Conservation (phyloP, 108 stramenopile species). For the Fistulifera solaris region DNA sequence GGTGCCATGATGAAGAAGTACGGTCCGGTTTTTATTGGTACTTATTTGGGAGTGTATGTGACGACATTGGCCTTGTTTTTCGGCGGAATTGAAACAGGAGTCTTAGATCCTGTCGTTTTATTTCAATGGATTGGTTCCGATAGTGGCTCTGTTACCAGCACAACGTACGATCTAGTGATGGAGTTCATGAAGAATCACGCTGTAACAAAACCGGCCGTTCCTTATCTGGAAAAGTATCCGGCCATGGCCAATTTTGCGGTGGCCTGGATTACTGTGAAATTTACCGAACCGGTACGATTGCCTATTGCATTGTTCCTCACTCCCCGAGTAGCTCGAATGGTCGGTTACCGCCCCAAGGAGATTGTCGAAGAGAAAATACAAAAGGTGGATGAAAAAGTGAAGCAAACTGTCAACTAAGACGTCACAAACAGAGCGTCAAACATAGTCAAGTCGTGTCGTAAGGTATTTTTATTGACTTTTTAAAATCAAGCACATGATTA, state of each 20-base stretch:
- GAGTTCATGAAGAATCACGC: conserved; percentile 51
- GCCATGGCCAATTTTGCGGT: conserved; percentile 79
- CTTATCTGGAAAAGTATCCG: conserved; percentile 61
- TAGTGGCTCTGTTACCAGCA: conserved; percentile 21
- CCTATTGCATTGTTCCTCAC: conserved; percentile 57
- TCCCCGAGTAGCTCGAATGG: conserved; percentile 36
- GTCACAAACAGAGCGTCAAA: too few relatives aligned
- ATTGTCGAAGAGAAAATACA: not conserved
- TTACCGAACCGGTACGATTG: conserved; percentile 88
- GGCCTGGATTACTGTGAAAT: conserved; percentile 89
- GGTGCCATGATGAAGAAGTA: conserved; percentile 41
- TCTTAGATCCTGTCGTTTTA: conserved; percentile 59
- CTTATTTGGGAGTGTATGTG: conserved; percentile 54
- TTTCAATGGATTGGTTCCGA: conserved; percentile 36
- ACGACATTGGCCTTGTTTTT: conserved; percentile 48
- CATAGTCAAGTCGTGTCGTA: too few relatives aligned
- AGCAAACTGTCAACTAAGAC: too few relatives aligned
- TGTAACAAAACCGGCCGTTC: conserved; percentile 47
- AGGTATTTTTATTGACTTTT: too few relatives aligned
- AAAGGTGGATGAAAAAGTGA: not conserved
- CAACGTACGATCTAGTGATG: conserved; percentile 47
- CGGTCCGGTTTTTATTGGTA: conserved; percentile 60
- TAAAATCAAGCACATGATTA: too few relatives aligned
- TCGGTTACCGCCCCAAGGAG: conserved; percentile 17
- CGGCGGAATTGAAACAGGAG: conserved; percentile 53